Percentiles rank a stretch among this genome's conserved stretches.
Evolutionary conservation across 106 monocot species (phyloP).

Genomic region (Allium fistulosum): DNA sequence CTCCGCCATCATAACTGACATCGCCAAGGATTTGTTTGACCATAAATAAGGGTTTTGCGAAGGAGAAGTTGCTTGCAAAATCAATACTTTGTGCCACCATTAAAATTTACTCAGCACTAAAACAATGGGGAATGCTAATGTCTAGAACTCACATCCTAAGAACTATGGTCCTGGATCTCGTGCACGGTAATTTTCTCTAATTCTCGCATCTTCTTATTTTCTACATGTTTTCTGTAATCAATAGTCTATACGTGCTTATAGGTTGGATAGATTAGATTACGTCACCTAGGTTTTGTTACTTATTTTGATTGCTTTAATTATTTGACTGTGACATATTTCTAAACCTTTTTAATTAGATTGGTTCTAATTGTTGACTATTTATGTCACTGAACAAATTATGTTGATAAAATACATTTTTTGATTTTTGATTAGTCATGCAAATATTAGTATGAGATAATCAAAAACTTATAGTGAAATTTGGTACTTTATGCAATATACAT

Average conservation of each 20-base stretch:
- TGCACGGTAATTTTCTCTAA: conserved; percentile 8
- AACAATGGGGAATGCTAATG: conserved; percentile 28
- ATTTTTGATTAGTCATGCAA: neutral
- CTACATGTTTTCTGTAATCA: neutral
- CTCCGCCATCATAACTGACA: too few species aligned
- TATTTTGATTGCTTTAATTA: neutral
- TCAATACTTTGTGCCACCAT: too few species aligned
- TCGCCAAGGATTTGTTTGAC: too few species aligned
- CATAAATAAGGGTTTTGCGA: too few species aligned
- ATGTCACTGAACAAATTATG: too few species aligned
- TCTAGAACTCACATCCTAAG: conserved; percentile 40
- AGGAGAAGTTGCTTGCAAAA: too few species aligned
- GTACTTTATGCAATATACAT: neutral
- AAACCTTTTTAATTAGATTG: neutral
- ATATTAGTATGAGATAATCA: neutral
- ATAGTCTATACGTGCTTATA: too few species aligned
- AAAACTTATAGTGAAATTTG: neutral
- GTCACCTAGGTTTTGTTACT: neutral
- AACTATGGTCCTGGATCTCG: conserved; percentile 33
- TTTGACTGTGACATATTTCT: neutral
- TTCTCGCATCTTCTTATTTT: neutral
- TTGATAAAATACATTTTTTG: neutral
- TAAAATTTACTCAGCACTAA: neutral
- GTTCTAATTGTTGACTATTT: neutral
- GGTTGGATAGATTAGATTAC: too few species aligned